Evolutionary conservation across 148 eudicot genomes (phyloP).

Genomic region (Amaranthus cruentus): DNA sequence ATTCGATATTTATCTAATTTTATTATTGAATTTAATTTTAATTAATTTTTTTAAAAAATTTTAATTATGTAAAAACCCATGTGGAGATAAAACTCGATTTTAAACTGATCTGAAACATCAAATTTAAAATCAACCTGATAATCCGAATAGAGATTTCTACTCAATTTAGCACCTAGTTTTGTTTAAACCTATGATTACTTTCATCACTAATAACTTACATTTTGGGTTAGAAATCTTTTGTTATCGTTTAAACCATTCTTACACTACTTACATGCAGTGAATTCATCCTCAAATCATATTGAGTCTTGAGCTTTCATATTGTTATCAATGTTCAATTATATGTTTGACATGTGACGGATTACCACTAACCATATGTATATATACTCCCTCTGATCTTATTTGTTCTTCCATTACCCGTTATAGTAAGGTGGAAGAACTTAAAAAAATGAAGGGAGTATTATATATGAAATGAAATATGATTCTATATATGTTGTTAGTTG

Average conservation of each 20-base stretch:
- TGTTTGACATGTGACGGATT: neutral
- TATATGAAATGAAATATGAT: neutral
- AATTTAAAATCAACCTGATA: no score
- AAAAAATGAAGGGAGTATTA: neutral
- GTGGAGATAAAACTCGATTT: no score
- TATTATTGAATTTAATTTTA: no score
- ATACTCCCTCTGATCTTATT: no score
- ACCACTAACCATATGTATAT: neutral
- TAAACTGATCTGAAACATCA: no score
- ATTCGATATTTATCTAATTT: no score
- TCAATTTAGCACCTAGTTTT: constrained; percentile 7
- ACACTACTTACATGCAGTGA: neutral
- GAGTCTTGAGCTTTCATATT: constrained; percentile 10
- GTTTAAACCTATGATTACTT: neutral
- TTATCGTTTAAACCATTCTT: neutral
- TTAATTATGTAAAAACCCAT: no score
- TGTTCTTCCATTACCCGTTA: no score
- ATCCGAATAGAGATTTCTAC: no score
- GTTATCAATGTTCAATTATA: neutral
- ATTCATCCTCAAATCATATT: neutral
- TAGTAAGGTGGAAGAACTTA: no score
- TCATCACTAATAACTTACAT: neutral
- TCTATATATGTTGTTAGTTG: neutral
- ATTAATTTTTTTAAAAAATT: no score
- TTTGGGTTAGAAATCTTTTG: neutral